Percentiles rank a stretch among this genome's conserved stretches.
These are phyloP conservation scores for Selaginella tamariscina DNA, from an alignment of 75 land plant species.

Conservation along the genomic window DNA sequence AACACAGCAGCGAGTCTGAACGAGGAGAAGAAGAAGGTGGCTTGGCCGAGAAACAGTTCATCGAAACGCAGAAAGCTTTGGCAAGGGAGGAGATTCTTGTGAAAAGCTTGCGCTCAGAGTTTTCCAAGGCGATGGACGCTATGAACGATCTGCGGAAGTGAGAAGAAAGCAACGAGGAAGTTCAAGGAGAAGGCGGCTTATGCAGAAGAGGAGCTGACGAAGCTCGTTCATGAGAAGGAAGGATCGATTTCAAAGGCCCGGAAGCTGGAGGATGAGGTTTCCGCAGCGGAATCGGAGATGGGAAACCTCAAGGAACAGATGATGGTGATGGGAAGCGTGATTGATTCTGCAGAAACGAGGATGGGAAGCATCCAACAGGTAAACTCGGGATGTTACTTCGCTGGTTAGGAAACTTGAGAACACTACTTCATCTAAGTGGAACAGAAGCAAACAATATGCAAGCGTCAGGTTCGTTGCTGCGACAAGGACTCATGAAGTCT, in stretches of 20 bases:
- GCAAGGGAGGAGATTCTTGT: not conserved
- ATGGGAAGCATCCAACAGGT: slow-evolving; percentile 1
- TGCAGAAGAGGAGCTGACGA: not conserved
- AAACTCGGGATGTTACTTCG: not conserved
- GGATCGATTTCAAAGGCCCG: not conserved
- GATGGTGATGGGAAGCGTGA: not conserved
- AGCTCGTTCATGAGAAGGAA: not conserved
- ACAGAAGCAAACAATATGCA: not conserved
- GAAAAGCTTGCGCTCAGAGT: not conserved
- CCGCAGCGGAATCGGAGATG: not conserved
- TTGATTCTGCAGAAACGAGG: not conserved
- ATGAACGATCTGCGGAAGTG: not conserved
- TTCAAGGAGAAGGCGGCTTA: not conserved
- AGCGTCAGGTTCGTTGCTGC: not conserved
- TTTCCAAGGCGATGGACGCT: not conserved
- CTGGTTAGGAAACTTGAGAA: not conserved
- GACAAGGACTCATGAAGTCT: too few species aligned
- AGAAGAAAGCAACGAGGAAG: not conserved
- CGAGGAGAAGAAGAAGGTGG: slow-evolving; percentile 1
- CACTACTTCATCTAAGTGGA: not conserved
- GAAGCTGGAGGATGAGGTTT: not conserved
- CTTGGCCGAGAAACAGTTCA: not conserved
- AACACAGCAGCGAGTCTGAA: not conserved
- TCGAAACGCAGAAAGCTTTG: not conserved
- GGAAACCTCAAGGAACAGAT: not conserved